phyloP scores from a whole-genome alignment of 2,329 filamentous ascomycete species.

The Diaporthe sp. region DNA sequence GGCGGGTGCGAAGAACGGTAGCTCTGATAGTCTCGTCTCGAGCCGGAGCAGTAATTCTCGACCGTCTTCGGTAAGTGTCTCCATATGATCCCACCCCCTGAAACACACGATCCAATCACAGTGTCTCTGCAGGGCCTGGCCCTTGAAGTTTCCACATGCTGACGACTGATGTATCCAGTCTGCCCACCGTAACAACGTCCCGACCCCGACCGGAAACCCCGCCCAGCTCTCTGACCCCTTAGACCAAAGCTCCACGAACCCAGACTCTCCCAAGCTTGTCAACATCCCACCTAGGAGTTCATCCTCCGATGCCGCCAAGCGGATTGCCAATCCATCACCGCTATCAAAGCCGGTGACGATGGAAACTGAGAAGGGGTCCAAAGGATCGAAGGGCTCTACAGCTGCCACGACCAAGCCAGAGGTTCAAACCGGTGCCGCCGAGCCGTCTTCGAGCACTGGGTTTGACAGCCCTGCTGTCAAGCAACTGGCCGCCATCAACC shows the following conservation, averaged over 20 bases:
- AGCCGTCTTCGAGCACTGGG: constrained; percentile 50
- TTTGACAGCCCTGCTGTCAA: constrained; percentile 80
- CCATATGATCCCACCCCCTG: constrained; percentile 40
- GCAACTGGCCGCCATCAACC: constrained; percentile 88
- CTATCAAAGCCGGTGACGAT: constrained; percentile 79
- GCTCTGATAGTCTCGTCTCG: constrained; percentile 75
- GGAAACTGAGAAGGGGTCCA: constrained; percentile 65
- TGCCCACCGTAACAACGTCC: constrained; percentile 68
- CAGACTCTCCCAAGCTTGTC: constrained; percentile 68
- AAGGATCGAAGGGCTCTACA: constrained; percentile 49
- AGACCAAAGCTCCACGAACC: constrained; percentile 62
- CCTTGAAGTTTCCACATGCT: constrained; percentile 54
- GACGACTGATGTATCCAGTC: constrained; percentile 66
- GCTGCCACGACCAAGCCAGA: constrained; percentile 49
- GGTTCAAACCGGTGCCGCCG: constrained; percentile 32
- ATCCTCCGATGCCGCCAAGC: constrained; percentile 75
- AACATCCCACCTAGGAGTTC: constrained; percentile 74
- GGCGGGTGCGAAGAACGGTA: constrained; percentile 62
- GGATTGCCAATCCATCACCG: constrained; percentile 77
- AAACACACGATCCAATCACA: constrained; percentile 60
- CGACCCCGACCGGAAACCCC: constrained; percentile 67
- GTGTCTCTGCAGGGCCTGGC: constrained; percentile 5
- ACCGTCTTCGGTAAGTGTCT: constrained; percentile 74
- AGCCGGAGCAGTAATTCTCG: constrained; percentile 71
- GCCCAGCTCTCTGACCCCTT: constrained; percentile 59